A percentile compares a stretch with the other conserved stretches of the same genome.
Conservation (phyloP, 1,284 basidiomycete species). For the Pseudomicrostroma phylloplanum region DNA sequence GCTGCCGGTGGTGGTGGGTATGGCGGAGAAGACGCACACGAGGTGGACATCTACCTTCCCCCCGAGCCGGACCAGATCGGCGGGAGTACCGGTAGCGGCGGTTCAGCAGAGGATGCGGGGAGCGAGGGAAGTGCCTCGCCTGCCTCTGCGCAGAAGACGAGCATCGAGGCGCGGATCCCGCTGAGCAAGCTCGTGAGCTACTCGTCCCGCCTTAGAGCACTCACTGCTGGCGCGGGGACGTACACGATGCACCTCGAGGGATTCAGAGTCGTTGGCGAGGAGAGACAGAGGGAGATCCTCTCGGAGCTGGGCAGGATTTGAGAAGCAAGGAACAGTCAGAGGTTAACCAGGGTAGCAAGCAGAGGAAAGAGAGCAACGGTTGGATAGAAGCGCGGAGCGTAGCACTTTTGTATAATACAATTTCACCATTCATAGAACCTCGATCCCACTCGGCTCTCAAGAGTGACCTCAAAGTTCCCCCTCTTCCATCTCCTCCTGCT, state of each 20-base stretch:
- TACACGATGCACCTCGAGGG: slow-evolving; percentile 74
- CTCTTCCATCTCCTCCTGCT: not conserved
- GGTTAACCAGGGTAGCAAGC: too few species aligned
- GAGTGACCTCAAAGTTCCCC: not conserved
- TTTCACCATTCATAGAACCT: too few species aligned
- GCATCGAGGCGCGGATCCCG: slow-evolving; percentile 59
- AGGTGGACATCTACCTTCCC: slow-evolving; percentile 66
- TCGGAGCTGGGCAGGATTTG: slow-evolving; percentile 28
- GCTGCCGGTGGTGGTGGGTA: slow-evolving; percentile 39
- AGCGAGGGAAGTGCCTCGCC: slow-evolving; percentile 50
- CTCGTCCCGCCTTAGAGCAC: slow-evolving; percentile 66
- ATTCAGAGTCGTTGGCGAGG: slow-evolving; percentile 57
- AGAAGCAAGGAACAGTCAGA: not conserved
- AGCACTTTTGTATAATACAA: too few species aligned
- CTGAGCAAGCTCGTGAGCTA: slow-evolving; percentile 74
- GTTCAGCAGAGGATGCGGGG: slow-evolving; percentile 21
- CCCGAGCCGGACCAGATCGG: slow-evolving; percentile 51
- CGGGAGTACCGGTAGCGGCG: slow-evolving; percentile 34
- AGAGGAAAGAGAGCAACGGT: too few species aligned
- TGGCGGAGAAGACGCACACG: slow-evolving; percentile 55
- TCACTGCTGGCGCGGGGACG: slow-evolving; percentile 72
- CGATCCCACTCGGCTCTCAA: too few species aligned
- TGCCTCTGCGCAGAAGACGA: slow-evolving; percentile 27
- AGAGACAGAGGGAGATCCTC: slow-evolving; percentile 36
- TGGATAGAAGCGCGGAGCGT: too few species aligned